Conservation (phyloP, 2,329 filamentous ascomycete genomes). For the Ophiostoma australiae region DNA sequence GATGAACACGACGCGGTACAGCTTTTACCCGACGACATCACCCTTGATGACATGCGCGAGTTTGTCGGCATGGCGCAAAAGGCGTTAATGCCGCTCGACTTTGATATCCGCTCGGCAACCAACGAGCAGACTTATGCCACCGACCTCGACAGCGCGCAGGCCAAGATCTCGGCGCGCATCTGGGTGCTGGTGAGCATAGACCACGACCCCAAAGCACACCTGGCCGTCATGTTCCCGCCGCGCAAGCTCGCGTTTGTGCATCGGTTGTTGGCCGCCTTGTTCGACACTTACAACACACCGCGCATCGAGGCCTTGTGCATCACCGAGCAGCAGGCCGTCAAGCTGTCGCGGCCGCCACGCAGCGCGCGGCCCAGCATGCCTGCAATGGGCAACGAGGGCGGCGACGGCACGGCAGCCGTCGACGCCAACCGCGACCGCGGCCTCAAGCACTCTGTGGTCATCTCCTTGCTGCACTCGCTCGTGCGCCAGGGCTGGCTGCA, state of each 20-base stretch:
- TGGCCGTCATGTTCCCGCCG: slow-evolving; percentile 72
- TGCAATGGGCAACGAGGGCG: slow-evolving; percentile 13
- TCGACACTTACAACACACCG: slow-evolving; percentile 76
- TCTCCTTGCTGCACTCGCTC: slow-evolving; percentile 63
- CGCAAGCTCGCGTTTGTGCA: slow-evolving; percentile 91
- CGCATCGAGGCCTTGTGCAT: slow-evolving; percentile 81
- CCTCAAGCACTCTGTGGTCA: slow-evolving; percentile 72
- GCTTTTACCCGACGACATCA: slow-evolving; percentile 55
- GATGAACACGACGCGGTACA: slow-evolving; percentile 37
- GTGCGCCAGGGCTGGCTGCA: slow-evolving; percentile 82
- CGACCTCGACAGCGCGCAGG: slow-evolving; percentile 25
- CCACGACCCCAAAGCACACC: slow-evolving; percentile 77
- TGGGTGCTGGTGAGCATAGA: slow-evolving; percentile 85
- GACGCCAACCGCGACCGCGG: slow-evolving; percentile 42
- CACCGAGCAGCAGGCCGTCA: slow-evolving; percentile 70
- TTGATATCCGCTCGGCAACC: slow-evolving; percentile 72
- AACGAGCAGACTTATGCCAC: slow-evolving; percentile 51
- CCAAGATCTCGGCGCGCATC: slow-evolving; percentile 42
- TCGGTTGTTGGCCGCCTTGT: slow-evolving; percentile 83
- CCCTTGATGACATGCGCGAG: slow-evolving; percentile 59
- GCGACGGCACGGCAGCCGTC: slow-evolving; percentile 31
- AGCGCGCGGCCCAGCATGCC: slow-evolving; percentile 25
- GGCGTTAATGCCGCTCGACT: slow-evolving; percentile 73
- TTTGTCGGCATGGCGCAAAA: slow-evolving; percentile 68
- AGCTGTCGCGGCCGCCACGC: slow-evolving; percentile 54